Evolutionary conservation across 257 asterid species (phyloP), one percentile per base, ranked within the genome.

Genomic region (Gynochthodes officinalis): DNA sequence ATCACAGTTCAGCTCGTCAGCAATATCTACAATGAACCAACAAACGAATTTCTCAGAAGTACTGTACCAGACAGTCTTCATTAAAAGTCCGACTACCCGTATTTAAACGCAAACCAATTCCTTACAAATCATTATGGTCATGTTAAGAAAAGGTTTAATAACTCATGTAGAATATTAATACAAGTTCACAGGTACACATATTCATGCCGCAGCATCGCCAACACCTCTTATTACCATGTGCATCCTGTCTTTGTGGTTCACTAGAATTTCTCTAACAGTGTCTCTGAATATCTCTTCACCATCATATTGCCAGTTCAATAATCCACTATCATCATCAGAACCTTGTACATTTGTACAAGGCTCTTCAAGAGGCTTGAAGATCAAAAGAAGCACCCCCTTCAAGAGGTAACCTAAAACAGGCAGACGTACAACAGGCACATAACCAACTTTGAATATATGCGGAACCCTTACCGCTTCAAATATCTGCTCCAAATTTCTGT

Each of bases 341-440:
- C 25, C 55, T 48, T 37, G 16, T 33, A 15, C 66, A 37, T 35
- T 14, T 25, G 15, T 32, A 6, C 35, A 27, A 30, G 49, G 35
- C 27, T 37, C 53, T 37, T 7, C 54, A 10, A 3, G 39, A 52
- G 37, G 59, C 65, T 73, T 52, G 71, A 48, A 18, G 32, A 63
- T 23, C 72, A 64, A 27, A n/a, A 50, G n/a, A 54, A 18, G 2
- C 61, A 71, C 82, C n/a, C 58, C 66, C 27, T 62, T 61, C 77
- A 81, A 25, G 64, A 46, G 2, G 63, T 43, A 74, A 35, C 80
- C 80, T 18, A 64, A 59, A 1, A 14, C 7, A n/a, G 80, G 82
- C 54, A 81, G 30, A 5, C 3, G 61, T 70, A 81, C 21, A 19
- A 28, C 27, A 4, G 54, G 16, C 15, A 70, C 18, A 54, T 39